phyloP scores from a whole-genome alignment of 768 basidiomycete genomes.

The Trichaptum fuscoviolaceum region DNA sequence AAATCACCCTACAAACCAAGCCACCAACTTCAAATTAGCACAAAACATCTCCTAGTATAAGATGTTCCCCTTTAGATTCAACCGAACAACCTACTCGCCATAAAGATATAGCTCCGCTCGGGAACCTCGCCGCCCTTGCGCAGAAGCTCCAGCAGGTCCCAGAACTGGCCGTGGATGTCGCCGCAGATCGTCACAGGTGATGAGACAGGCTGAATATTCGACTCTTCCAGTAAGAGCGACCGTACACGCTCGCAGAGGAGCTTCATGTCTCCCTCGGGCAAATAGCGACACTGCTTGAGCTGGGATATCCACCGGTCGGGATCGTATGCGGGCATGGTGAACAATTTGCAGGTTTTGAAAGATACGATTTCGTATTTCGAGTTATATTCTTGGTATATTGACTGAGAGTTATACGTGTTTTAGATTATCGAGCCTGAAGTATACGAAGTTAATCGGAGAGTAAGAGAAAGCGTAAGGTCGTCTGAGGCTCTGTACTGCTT shows the following conservation, averaged over 20 bases:
- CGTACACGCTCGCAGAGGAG: constrained; percentile 87
- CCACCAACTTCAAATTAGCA: constrained; percentile 11
- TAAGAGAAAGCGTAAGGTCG: too few species aligned
- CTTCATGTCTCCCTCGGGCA: constrained; percentile 91
- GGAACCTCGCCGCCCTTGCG: constrained; percentile 82
- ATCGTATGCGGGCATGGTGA: constrained; percentile 30
- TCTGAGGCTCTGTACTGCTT: too few species aligned
- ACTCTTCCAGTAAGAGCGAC: constrained; percentile 89
- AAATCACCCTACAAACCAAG: constrained; percentile 76
- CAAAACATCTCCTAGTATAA: neutral
- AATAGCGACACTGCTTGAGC: constrained; percentile 79
- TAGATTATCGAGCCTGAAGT: too few species aligned
- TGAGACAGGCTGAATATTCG: constrained; percentile 94
- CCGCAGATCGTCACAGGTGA: constrained; percentile 94
- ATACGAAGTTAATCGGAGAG: too few species aligned
- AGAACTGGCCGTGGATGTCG: constrained; percentile 97
- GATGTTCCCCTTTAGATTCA: neutral
- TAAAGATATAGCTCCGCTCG: constrained; percentile 91
- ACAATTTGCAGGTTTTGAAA: neutral
- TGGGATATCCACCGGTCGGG: constrained; percentile 87
- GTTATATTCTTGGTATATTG: too few species aligned
- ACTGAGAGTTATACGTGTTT: too few species aligned
- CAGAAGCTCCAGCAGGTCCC: constrained; percentile 90
- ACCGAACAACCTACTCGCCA: constrained; percentile 64
- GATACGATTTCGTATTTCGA: neutral